Conservation (phyloP, 345 rosid genomes). For the Iberis pinnata region DNA sequence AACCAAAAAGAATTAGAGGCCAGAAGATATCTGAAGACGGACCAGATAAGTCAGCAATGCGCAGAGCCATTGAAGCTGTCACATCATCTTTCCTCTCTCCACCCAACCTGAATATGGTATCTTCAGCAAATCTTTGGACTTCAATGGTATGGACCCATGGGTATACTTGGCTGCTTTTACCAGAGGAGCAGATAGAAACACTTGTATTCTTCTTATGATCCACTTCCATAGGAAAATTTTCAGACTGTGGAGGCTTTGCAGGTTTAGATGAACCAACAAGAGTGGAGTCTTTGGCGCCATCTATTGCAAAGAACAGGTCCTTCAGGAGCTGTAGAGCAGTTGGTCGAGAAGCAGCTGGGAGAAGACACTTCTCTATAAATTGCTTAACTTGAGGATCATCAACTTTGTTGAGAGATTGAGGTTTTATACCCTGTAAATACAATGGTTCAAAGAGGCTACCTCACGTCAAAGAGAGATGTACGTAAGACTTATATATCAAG, state of each 20-base stretch:
- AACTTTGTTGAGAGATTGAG: conserved; percentile 58
- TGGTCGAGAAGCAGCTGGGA: conserved; percentile 49
- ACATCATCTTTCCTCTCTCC: conserved; percentile 46
- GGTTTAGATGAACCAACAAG: conserved; percentile 21
- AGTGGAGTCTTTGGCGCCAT: conserved; percentile 31
- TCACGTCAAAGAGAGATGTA: not conserved
- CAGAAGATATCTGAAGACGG: conserved; percentile 20
- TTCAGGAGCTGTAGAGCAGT: conserved; percentile 61
- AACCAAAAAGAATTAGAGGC: not conserved
- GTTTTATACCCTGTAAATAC: conserved; percentile 52
- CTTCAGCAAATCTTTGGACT: conserved; percentile 38
- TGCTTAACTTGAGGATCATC: conserved; percentile 52
- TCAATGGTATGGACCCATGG: conserved; percentile 30
- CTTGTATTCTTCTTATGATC: conserved; percentile 35
- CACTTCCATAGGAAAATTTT: conserved; percentile 43
- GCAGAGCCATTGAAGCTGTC: conserved; percentile 49
- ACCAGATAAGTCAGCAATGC: conserved; percentile 48
- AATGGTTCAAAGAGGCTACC: not conserved
- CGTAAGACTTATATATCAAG: not conserved
- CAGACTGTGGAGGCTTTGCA: conserved; percentile 23
- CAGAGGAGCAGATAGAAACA: conserved; percentile 30
- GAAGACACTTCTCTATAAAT: conserved; percentile 78
- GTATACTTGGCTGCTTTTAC: conserved; percentile 16
- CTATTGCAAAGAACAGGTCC: conserved; percentile 50
- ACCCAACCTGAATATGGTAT: conserved; percentile 41